Base-by-base conservation (phyloP, 768 basidiomycete genomes). In the Mycena venus region DNA sequence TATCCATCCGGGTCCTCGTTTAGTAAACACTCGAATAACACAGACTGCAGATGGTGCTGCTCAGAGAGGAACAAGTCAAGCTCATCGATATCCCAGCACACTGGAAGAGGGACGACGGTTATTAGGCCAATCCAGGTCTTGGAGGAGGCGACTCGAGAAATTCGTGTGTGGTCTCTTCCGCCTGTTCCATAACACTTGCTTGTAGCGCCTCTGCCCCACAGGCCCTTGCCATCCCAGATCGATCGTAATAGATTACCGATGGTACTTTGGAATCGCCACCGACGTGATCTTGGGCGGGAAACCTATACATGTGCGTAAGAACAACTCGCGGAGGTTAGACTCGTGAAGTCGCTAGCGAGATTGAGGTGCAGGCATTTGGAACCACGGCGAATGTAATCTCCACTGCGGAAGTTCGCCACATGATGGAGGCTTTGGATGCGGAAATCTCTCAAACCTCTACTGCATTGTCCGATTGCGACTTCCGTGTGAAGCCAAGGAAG, bases 201-300 rank as follows among this genome's bases (percentile, higher is more conserved):
- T 82, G 79, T n/a, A 81, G 53, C 1, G 89, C 87, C 72, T 88
- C 88, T 1, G 87, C 87, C 0, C 89, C 89, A 8, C 85, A 79
- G 0, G 88, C 89, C 36, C 77, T 82, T 3, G 85, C 79, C 0
- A 42, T 38, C 3, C 87, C 88, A 25, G 81, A 69, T 15, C 76
- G 64, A 68, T 89, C 88, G 72, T 90, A 90, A 70, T 86, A 87
- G 17, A 90, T 71, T 32, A 88, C 80, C 0, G 88, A 87, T 0
- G 88, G 89, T 47, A 90, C 87, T 72, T 89, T 90, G 36, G 83
- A 85, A 60, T 88, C 85, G 6, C 87, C 85, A 5, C 85, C 85
- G n/a, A 84, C 80, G 4, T 84, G 80, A 25, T 87, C 85, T 70
- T 88, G 87, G 2, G 84, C 85, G 8, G 88, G 89, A 68, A 85